Evolutionary conservation across 2,329 filamentous ascomycete genomes (phyloP), one percentile per base, ranked within the genome.

Genomic region (Capronia americana): DNA sequence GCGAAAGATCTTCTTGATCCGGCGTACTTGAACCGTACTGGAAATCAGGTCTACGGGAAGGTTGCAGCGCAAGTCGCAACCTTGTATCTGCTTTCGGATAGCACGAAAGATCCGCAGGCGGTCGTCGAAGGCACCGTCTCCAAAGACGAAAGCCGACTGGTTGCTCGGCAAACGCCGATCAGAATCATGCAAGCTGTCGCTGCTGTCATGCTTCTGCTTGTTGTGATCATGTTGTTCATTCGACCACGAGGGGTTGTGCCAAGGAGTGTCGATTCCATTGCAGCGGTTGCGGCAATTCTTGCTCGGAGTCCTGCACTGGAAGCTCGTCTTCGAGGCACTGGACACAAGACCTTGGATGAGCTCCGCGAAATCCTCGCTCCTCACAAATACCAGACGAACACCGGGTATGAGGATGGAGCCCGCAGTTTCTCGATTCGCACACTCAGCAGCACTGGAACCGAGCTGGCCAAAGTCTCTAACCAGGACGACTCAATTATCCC

Each of bases 241-340:
- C 56, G 46, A 3, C 68, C 68, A 23, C 44, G 65, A 48, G 65
- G 66, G 1, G 65, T 70, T 17, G 68, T 70, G 26, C 68, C 68
- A 20, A 58, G 68, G 54, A 63, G 63, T 14, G 46, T 70, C 12
- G 68, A 70, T 34, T 68, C 65, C 2, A 67, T 70, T 28, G 68
- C 63, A 30, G 68, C 68, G 1, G 53, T 70, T 34, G 63, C 68
- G 4, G 65, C 63, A 26, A 70, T 70, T 38, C 60, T 70, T 30
- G 65, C 68, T 26, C 65, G 68, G 20, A 70, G 68, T 50, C 65
- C 65, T 20, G 44, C n/a, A 7, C 61, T 70, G 12, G 65, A 63
- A 12, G 34, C 32, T 14, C 54, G 57, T 51, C 65, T 70, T 14
- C 34, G 57, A 50, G 63, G 63, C 11, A 61, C 68, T 10, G 68